phyloP scores from a whole-genome alignment of 2,329 filamentous ascomycete genomes.

The Phialemonium atrogriseum region DNA sequence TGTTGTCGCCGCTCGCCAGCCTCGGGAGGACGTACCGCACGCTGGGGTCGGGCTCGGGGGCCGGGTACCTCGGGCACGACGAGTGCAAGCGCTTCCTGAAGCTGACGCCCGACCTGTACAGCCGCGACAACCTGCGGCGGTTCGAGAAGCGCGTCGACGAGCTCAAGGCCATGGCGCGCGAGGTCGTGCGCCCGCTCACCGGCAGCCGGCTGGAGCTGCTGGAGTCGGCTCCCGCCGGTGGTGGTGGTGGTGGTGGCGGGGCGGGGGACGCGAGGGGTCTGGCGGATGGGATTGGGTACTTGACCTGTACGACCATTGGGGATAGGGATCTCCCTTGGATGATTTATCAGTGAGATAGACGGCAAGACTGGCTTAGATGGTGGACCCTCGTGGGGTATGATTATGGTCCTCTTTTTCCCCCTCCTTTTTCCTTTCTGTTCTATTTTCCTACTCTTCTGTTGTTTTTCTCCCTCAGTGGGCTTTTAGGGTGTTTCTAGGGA shows the following conservation, averaged over 20 bases:
- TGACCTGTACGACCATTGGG: conserved; percentile 41
- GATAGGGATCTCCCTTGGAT: conserved; percentile 44
- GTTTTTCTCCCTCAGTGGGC: too few relatives aligned
- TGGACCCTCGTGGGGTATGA: neutral
- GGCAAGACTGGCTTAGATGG: neutral
- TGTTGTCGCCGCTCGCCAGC: conserved; percentile 41
- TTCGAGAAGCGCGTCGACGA: conserved; percentile 87
- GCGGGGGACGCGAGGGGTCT: conserved; percentile 24
- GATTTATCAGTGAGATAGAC: conserved; percentile 21
- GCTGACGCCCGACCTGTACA: conserved; percentile 72
- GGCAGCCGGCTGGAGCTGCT: conserved; percentile 74
- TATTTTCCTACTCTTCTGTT: too few relatives aligned
- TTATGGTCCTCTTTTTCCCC: too few relatives aligned
- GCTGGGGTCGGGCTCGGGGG: conserved; percentile 54
- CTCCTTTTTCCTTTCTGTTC: too few relatives aligned
- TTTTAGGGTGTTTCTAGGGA: too few relatives aligned
- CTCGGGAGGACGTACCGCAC: conserved; percentile 69
- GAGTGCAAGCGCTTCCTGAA: conserved; percentile 89
- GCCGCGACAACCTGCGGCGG: conserved; percentile 71
- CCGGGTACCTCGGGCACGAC: conserved; percentile 69
- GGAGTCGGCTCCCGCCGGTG: conserved; percentile 49
- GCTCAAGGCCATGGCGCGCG: conserved; percentile 74
- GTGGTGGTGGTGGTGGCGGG: conserved; percentile 23
- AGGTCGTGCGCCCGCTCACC: conserved; percentile 79
- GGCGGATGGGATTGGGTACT: conserved; percentile 35